These are phyloP conservation scores for Solanum pinnatisectum DNA, from an alignment of 257 asterid genomes.

Conservation along the genomic window DNA sequence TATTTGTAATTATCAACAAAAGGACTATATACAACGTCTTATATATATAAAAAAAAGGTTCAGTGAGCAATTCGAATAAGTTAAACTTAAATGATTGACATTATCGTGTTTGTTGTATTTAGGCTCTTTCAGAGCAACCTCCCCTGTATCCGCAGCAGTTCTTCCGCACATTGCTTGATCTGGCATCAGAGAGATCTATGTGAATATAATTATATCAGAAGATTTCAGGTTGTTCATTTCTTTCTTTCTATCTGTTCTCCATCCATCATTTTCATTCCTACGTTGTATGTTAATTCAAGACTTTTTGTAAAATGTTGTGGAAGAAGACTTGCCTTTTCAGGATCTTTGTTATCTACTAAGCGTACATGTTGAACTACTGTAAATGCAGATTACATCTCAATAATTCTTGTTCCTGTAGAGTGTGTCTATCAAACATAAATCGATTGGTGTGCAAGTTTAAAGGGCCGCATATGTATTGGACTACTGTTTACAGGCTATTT, in stretches of 20 bases:
- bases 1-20: not conserved
- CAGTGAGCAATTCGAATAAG: not conserved
- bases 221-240: not conserved
- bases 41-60: not conserved
- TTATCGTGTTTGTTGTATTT: not conserved
- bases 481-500: not conserved
- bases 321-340: not conserved
- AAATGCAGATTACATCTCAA: not conserved
- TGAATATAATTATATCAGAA: not conserved
- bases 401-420: not conserved
- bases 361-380: not conserved
- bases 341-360: not conserved
- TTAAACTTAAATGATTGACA: no score
- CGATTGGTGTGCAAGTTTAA: not conserved
- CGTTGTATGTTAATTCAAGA: not conserved
- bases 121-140: constrained; percentile 82
- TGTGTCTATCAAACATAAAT: not conserved
- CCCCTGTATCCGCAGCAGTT: constrained; percentile 76
- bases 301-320: not conserved
- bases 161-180: constrained; percentile 69
- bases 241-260: not conserved
- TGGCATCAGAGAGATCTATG: constrained; percentile 42
- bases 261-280: not conserved
- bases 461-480: not conserved
- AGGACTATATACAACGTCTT: not conserved